phyloP scores from a whole-genome alignment of 2,329 filamentous ascomycete species.

The Elsinoe australis region DNA sequence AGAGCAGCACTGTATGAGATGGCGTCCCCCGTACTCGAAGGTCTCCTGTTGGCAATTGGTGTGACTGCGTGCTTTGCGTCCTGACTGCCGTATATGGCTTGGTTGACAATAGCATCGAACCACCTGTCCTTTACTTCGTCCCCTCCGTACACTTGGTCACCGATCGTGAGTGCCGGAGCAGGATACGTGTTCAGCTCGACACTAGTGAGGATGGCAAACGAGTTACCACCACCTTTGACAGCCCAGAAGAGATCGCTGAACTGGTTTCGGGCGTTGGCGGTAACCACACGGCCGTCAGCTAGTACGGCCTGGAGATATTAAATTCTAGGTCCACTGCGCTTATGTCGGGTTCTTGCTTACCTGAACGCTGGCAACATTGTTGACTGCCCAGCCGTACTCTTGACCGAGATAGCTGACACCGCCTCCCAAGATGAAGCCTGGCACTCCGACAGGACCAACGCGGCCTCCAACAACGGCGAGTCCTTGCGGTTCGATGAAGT shows the following conservation, averaged over 20 bases:
- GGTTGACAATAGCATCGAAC: conserved; percentile 7
- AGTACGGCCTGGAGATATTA: conserved; percentile 5
- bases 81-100: conserved; percentile 1
- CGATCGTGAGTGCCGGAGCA: background rate
- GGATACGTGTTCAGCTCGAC: background rate
- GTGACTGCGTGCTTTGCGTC: conserved; percentile 2
- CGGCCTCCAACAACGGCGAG: conserved; percentile 6
- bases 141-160: conserved; percentile 4
- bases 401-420: conserved; percentile 17
- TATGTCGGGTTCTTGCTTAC: background rate
- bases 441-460: conserved; percentile 3
- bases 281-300: conserved; percentile 9
- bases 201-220: conserved; percentile 19
- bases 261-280: conserved; percentile 16
- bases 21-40: background rate
- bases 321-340: background rate
- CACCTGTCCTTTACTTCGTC: conserved; percentile 25
- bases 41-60: conserved; percentile 6
- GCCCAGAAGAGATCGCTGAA: conserved; percentile 22
- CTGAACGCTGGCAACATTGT: conserved; percentile 3
- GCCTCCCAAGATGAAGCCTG: conserved; percentile 17
- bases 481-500: background rate
- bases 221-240: conserved; percentile 20
- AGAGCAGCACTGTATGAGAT: background rate
- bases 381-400: conserved; percentile 13